These are phyloP conservation scores for Pseudogymnoascus sp. DNA, from an alignment of 2,329 filamentous ascomycete species.

Conservation along the genomic window DNA sequence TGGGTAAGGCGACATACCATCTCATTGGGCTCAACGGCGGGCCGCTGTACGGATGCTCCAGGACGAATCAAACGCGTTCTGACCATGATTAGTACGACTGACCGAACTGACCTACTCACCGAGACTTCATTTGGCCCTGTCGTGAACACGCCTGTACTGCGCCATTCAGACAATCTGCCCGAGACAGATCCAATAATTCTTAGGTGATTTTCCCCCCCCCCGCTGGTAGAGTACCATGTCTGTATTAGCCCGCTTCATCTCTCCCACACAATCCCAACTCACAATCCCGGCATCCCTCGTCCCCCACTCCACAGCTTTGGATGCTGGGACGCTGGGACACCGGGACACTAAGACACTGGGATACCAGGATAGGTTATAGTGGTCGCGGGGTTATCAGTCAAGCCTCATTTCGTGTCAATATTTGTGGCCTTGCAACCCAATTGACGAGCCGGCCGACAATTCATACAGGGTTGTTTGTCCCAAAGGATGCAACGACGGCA, in stretches of 20 bases:
- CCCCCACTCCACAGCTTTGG: not conserved
- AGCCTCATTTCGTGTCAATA: constrained; percentile 6
- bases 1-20: not conserved
- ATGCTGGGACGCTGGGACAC: not conserved
- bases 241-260: constrained; percentile 1
- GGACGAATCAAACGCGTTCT: constrained; percentile 1
- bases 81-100: not conserved
- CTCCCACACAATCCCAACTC: not conserved
- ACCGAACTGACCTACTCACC: not conserved
- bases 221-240: not conserved
- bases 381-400: not conserved
- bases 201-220: not conserved
- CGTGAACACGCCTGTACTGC: not conserved
- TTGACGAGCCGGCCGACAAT: constrained; percentile 1
- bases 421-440: not conserved
- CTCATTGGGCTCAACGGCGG: not conserved
- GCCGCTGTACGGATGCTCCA: no score
- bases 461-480: not conserved
- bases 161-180: constrained; percentile 3
- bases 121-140: not conserved
- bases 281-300: not conserved
- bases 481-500: not conserved
- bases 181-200: constrained; percentile 9
- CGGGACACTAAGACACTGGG: no score
- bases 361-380: not conserved